Evolutionary conservation across 257 asterid species (phyloP).

Genomic region (Solanum rostratum): DNA sequence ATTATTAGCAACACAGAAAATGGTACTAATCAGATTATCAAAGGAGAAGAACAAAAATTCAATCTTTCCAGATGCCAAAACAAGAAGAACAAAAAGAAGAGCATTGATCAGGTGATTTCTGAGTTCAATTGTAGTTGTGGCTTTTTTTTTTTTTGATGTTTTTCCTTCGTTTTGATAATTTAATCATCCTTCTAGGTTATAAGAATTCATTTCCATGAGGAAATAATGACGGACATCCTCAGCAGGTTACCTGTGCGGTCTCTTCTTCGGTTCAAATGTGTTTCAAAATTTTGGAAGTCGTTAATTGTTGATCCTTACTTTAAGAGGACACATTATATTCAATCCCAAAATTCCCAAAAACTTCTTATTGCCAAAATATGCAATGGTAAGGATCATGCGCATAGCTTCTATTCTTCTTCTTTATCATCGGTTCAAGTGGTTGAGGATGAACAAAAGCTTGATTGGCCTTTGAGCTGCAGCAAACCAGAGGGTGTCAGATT

Average conservation of each 20-base stretch:
- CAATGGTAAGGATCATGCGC: not conserved
- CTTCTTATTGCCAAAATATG: not conserved
- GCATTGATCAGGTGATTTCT: not conserved
- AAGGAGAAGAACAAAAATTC: not conserved
- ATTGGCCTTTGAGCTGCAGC: not conserved
- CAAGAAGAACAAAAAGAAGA: too few relatives aligned
- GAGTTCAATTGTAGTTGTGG: not conserved
- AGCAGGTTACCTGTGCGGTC: not conserved
- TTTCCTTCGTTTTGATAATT: too few relatives aligned
- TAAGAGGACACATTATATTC: not conserved
- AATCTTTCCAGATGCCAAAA: too few relatives aligned
- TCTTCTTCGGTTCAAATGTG: not conserved
- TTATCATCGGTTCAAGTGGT: not conserved
- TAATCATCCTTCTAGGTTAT: not conserved
- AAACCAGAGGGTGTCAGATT: not conserved
- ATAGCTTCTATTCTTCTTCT: not conserved
- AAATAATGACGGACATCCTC: not conserved
- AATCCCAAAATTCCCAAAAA: not conserved
- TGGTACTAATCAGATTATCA: not conserved
- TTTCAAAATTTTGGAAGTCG: not conserved
- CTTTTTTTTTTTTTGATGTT: not conserved
- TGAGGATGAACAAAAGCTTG: not conserved
- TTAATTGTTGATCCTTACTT: not conserved
- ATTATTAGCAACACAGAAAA: too few relatives aligned
- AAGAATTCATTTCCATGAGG: not conserved